Conservation (phyloP, 164 flowering plant species). For the Dillenia turbinata region DNA sequence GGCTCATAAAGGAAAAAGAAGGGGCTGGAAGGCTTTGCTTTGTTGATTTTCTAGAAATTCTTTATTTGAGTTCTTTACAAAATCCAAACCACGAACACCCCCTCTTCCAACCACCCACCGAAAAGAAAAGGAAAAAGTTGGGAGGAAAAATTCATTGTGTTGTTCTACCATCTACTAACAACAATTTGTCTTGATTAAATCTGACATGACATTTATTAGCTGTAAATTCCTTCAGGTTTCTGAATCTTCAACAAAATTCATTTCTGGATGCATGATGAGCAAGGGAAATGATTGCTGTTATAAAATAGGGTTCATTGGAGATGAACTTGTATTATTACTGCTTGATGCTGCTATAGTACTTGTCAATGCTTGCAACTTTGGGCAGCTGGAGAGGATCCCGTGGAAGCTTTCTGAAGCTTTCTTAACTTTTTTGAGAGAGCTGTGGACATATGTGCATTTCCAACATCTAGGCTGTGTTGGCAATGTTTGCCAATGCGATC, state of each 20-base stretch:
- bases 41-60: too few relatives aligned
- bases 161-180: too few relatives aligned
- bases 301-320: constrained; percentile 21
- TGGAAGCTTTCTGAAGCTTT: constrained; percentile 21
- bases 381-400: constrained; percentile 44
- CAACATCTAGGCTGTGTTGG: constrained; percentile 15
- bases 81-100: too few relatives aligned
- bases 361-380: constrained; percentile 38
- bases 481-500: constrained; percentile 3
- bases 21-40: too few relatives aligned
- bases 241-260: constrained; percentile 7
- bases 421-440: constrained; percentile 26
- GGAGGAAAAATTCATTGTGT: too few relatives aligned
- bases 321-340: constrained; percentile 26
- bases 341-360: constrained; percentile 39
- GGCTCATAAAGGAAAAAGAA: too few relatives aligned
- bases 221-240: constrained; percentile 42
- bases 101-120: too few relatives aligned
- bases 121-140: too few relatives aligned
- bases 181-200: background rate
- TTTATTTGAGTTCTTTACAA: too few relatives aligned
- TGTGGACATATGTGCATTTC: constrained; percentile 35
- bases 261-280: constrained; percentile 12
- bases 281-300: constrained; percentile 4
- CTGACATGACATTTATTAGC: constrained; percentile 37